A percentile compares a stretch with the other conserved stretches of the same genome.
Conservation (phyloP, 2,329 filamentous ascomycete species). For the Ophiostoma tasmaniense region DNA sequence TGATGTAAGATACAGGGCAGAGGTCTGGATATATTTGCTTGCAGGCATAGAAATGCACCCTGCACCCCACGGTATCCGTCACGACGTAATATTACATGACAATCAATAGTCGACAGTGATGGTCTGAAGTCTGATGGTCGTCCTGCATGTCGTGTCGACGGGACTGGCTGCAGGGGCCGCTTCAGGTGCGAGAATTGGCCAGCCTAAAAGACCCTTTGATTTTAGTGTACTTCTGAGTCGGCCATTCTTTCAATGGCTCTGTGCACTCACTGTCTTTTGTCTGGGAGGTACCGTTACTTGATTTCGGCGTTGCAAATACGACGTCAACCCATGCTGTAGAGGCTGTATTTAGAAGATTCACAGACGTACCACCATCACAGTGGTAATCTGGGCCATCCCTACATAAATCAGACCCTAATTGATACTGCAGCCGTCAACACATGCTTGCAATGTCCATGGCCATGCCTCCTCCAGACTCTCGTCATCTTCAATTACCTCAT, state of each 20-base stretch:
- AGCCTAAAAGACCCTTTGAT: background rate
- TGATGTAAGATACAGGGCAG: background rate
- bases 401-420: too few species aligned
- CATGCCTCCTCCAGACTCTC: background rate
- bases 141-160: background rate
- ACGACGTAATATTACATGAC: background rate
- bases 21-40: too few species aligned
- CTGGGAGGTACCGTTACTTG: background rate
- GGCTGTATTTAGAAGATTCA: too few species aligned
- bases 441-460: background rate
- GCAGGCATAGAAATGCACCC: too few species aligned
- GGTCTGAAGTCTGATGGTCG: background rate
- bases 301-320: background rate
- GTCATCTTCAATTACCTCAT: background rate
- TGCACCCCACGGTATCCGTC: background rate
- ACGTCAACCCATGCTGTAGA: background rate
- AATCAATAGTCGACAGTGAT: background rate
- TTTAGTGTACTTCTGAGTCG: background rate
- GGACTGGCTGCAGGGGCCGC: background rate
- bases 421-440: background rate
- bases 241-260: background rate
- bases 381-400: background rate
- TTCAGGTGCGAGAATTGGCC: background rate
- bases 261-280: background rate
- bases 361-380: background rate